Evolutionary conservation across 1,284 basidiomycete species (phyloP), one percentile per base, ranked within the genome.

Genomic region (Ustilago nuda): DNA sequence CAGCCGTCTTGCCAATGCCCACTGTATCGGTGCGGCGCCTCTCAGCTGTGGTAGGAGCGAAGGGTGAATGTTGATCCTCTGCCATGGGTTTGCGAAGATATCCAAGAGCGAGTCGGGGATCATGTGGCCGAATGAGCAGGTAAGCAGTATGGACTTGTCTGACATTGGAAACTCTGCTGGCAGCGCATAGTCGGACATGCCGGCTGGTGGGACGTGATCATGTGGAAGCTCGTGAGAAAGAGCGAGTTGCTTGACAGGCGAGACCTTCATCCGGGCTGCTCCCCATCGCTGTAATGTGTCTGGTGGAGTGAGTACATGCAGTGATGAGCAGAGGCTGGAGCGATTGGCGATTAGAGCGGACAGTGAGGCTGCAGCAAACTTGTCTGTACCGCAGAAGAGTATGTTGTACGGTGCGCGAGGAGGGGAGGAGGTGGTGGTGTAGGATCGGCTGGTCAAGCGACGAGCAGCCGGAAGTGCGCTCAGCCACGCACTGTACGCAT

Each of bases 11-110:
- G 81, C 69, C 43, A 99, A 88, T 0, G 92, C 89, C 86, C 92
- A 93, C 84, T 98, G 96, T 41, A 98, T 92, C 0, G 95, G 96
- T 1, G 95, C 93, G 0, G 96, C 91, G 0, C 96, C 96, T 30
- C 95, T 90, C 86, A 94, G 94, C n/a, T 89, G 87, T 0, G 95
- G 96, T 27, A 98, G 89, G 0, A 95, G 87, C 19, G 94, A 96
- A 0, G 95, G 95, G 82, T 99, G 96, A 4, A 98, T 90, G 82
- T 98, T 98, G 48, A 99, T 87, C n/a, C 92, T 87, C 58, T 91
- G 90, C 1, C 87, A 86, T 0, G 88, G 88, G 8, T 72, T 54
- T 0, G 86, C 87, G 80, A 97, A 97, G 33, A 88, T 87, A n/a
- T 88, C 82, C 3, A 97, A 89, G 51, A 94, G 87, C 0, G 87